Conservation (phyloP, 441 rosid species). For the Euphorbia schlechtendalii region DNA sequence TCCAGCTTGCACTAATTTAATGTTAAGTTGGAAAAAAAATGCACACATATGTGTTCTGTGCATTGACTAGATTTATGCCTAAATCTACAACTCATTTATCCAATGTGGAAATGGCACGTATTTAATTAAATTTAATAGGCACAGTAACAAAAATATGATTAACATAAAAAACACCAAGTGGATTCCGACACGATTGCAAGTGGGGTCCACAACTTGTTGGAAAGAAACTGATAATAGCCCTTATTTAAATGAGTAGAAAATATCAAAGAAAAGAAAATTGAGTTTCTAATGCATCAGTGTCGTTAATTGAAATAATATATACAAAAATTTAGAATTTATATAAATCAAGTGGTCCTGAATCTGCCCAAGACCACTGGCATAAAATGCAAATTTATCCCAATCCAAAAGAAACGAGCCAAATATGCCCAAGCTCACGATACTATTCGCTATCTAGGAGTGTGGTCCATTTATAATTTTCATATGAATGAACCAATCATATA, state of each 20-base stretch:
- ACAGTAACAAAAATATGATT: neutral
- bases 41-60: slow-evolving; percentile 7
- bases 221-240: neutral
- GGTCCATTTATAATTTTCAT: slow-evolving; percentile 14
- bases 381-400: neutral
- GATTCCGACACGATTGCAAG: slow-evolving; percentile 20
- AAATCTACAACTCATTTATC: slow-evolving; percentile 19
- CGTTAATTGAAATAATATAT: too few relatives aligned
- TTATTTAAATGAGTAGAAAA: neutral
- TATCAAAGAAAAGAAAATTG: slow-evolving; percentile 1
- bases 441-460: neutral
- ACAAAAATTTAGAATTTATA: neutral
- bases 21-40: neutral
- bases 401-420: slow-evolving; percentile 8
- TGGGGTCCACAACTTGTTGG: slow-evolving; percentile 22
- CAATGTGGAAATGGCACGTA: slow-evolving; percentile 26
- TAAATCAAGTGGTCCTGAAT: slow-evolving; percentile 10
- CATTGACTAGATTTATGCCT: slow-evolving; percentile 10
- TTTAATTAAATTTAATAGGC: slow-evolving; percentile 7
- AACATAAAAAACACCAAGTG: slow-evolving; percentile 12
- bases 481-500: neutral
- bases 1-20: neutral
- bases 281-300: slow-evolving; percentile 6
- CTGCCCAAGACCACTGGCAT: neutral
- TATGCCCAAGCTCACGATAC: slow-evolving; percentile 11